Evolutionary conservation across 2,329 filamentous ascomycete genomes (phyloP), one percentile per base, ranked within the genome.

Genomic region (Clarireedia paspali): DNA sequence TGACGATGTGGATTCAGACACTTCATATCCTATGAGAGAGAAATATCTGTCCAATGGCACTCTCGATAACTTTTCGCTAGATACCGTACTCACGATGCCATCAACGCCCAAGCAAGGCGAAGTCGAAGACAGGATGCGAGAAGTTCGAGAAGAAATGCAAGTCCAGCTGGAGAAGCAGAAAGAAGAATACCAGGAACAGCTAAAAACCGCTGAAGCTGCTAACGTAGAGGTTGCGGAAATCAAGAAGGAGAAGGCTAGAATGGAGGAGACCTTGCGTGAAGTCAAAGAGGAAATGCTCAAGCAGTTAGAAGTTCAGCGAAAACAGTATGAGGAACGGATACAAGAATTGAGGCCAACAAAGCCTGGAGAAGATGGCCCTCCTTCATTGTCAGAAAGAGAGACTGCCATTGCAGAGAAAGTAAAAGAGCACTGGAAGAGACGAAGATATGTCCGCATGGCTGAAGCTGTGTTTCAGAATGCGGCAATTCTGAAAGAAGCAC

Each of bases 41-140:
- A 97, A 97, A 68, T 97, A 97, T 71, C 82, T 96, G 75, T 96
- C 91, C 2, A 94, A 88, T 55, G 92, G 92, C 2, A 96, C 92
- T 0, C 79, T 97, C 53, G 94, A 99, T 72, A 96, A 95, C 68
- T 94, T 96, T 66, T 97, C 92, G 2, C 77, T 99, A 15, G 94
- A 99, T 69, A 99, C 94, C 1, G 87, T 86, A 12, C 77, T 99
- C 50, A 99, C 94, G 0, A 91, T 96, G 79, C 94, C 94, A 2
- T 95, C 91, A 0, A 97, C 92, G 0, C 94, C 94, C 2, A 88
- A 83, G 59, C 84, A 87, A 58, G 82, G 80, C 24, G 89, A 91
- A 55, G 81, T 84, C 0, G 90, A 92, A 48, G 87, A 92, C 26
- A 82, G 80, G 59, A 74, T 96, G 60, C 84, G 83, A 59, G 82